Conservation (phyloP, 768 basidiomycete genomes). For the Boletus sensibilis region DNA sequence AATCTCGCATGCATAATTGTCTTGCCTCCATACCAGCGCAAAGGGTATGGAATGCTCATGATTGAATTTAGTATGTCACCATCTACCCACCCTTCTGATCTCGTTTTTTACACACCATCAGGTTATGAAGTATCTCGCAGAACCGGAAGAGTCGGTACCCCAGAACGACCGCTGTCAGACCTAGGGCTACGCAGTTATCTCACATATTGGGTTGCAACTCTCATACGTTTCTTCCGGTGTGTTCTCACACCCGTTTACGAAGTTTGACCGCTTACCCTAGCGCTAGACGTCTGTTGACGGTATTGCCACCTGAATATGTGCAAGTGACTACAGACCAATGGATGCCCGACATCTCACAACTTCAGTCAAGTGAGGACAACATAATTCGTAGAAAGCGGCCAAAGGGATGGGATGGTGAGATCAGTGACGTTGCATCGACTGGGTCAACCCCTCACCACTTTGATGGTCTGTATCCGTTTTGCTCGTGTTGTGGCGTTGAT, state of each 20-base stretch:
- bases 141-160: slow-evolving; percentile 79
- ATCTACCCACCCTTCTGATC: background rate
- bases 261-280: background rate
- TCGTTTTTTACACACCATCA: slow-evolving; percentile 29
- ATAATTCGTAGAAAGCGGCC: slow-evolving; percentile 43
- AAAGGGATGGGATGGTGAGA: slow-evolving; percentile 79
- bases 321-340: slow-evolving; percentile 45
- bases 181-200: slow-evolving; percentile 90
- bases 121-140: slow-evolving; percentile 91
- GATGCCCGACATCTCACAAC: slow-evolving; percentile 40
- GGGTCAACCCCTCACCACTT: slow-evolving; percentile 36
- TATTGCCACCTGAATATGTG: slow-evolving; percentile 53
- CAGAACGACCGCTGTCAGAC: slow-evolving; percentile 93
- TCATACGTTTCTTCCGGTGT: slow-evolving; percentile 82
- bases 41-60: slow-evolving; percentile 91
- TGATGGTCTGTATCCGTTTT: slow-evolving; percentile 37
- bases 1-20: slow-evolving; percentile 97
- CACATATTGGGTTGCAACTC: slow-evolving; percentile 80
- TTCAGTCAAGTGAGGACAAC: slow-evolving; percentile 35
- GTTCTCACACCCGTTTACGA: background rate
- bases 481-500: background rate
- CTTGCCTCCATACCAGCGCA: slow-evolving; percentile 87
- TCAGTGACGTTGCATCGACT: slow-evolving; percentile 37
- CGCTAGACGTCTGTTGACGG: slow-evolving; percentile 54
- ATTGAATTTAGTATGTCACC: slow-evolving; percentile 92